Percentiles rank a stretch among this genome's conserved stretches.
Conservation (phyloP, 345 rosid genomes). For the Angophora floribunda region DNA sequence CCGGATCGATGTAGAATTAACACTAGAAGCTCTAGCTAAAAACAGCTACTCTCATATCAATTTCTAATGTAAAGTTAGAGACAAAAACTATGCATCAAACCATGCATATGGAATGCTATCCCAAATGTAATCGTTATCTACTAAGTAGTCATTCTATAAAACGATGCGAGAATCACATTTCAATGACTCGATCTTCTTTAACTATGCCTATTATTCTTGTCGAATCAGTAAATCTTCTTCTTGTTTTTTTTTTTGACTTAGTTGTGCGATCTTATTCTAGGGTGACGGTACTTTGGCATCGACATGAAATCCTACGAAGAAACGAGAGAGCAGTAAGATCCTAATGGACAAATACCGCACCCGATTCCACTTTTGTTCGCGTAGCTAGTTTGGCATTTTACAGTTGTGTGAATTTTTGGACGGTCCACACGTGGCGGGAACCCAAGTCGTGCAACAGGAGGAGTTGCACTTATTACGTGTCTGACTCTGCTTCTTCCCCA, state of each 20-base stretch:
- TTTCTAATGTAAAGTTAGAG: background rate
- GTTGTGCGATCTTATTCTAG: background rate
- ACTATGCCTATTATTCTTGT: background rate
- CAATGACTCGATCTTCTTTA: background rate
- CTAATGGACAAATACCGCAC: background rate
- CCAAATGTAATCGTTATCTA: background rate
- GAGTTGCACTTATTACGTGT: conserved; percentile 24
- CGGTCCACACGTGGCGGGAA: conserved; percentile 21
- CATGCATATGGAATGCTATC: background rate
- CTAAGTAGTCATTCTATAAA: background rate
- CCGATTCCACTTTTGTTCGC: background rate
- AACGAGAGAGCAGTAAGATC: background rate
- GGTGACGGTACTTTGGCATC: background rate
- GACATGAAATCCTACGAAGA: background rate
- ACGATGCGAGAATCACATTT: background rate
- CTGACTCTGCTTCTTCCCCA: conserved; percentile 3
- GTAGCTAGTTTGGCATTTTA: background rate
- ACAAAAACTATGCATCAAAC: background rate
- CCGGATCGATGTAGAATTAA: background rate
- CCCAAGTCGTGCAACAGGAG: conserved; percentile 12
- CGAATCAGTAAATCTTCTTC: background rate
- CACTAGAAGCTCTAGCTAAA: background rate
- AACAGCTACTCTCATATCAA: background rate
- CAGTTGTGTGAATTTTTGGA: background rate
- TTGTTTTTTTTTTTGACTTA: background rate